phyloP scores from a whole-genome alignment of 768 basidiomycete species.

The Lentinus tigrinus region DNA sequence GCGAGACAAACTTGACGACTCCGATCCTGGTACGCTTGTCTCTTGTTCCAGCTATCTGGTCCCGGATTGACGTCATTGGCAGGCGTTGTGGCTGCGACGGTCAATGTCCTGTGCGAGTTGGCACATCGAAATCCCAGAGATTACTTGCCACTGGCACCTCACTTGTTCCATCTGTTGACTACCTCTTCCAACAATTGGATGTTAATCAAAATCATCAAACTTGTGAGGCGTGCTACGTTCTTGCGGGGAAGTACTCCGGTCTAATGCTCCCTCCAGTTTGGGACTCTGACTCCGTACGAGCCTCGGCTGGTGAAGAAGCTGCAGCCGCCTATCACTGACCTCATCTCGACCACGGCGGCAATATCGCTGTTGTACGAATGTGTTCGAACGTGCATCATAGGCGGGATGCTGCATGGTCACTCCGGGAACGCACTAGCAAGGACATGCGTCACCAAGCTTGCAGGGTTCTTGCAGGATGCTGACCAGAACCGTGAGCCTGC shows the following conservation, averaged over 20 bases:
- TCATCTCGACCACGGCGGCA: constrained; percentile 93
- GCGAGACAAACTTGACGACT: constrained; percentile 78
- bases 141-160: constrained; percentile 86
- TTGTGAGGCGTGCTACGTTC: constrained; percentile 50
- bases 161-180: constrained; percentile 88
- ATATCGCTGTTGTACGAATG: constrained; percentile 97
- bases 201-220: constrained; percentile 97
- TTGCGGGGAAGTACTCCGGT: neutral
- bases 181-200: constrained; percentile 99
- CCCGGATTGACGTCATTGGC: neutral
- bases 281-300: constrained; percentile 87
- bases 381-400: constrained; percentile 96
- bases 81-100: constrained; percentile 93
- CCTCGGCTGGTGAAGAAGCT: constrained; percentile 93
- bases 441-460: constrained; percentile 91
- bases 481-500: constrained; percentile 87
- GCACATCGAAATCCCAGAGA: constrained; percentile 76
- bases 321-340: constrained; percentile 88
- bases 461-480: constrained; percentile 84
- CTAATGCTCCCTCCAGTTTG: constrained; percentile 61
- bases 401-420: constrained; percentile 86
- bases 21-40: constrained; percentile 56
- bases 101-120: constrained; percentile 93
- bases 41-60: neutral
- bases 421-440: constrained; percentile 78